These are phyloP conservation scores for Xylariaceae sp. DNA, from an alignment of 2,329 filamentous ascomycete species.

Conservation along the genomic window DNA sequence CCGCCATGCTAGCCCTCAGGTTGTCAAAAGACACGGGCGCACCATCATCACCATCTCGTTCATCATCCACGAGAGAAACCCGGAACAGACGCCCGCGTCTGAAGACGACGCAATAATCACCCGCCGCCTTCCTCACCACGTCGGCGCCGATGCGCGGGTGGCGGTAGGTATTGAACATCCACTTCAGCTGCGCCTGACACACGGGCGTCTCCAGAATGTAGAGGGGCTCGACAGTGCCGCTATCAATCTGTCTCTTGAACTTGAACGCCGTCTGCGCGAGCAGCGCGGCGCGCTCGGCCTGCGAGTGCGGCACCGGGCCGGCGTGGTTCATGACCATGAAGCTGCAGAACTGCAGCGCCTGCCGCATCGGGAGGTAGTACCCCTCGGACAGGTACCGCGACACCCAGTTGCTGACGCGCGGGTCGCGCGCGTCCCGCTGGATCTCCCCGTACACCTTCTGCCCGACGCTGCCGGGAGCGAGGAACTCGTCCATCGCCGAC, in stretches of 20 bases:
- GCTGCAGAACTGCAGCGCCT: not conserved
- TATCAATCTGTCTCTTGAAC: not conserved
- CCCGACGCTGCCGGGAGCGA: conserved; percentile 5
- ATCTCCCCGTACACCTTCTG: conserved; percentile 2
- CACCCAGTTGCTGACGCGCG: conserved; percentile 5
- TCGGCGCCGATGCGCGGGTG: not conserved
- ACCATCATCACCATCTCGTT: not conserved
- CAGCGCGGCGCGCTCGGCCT: conserved; percentile 9
- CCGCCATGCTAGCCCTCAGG: not conserved
- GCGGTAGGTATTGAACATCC: conserved; percentile 1
- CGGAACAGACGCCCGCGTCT: not conserved
- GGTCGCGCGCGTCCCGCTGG: conserved; percentile 6
- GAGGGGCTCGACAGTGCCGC: not conserved
- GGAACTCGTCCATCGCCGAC: conserved; percentile 7
- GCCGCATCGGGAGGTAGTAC: not conserved
- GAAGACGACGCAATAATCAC: not conserved
- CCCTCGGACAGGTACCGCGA: not conserved
- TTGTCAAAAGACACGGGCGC: not conserved
- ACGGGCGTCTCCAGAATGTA: not conserved
- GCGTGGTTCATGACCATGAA: conserved; percentile 9
- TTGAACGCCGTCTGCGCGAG: conserved; percentile 3
- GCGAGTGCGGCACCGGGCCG: conserved; percentile 5
- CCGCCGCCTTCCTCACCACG: not conserved
- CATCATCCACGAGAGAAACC: not conserved
- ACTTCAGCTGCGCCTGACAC: not conserved